Percentiles rank a stretch among this genome's conserved stretches.
phyloP scores from a whole-genome alignment of 2,329 filamentous ascomycete genomes.

The Cryphonectria naterciae region DNA sequence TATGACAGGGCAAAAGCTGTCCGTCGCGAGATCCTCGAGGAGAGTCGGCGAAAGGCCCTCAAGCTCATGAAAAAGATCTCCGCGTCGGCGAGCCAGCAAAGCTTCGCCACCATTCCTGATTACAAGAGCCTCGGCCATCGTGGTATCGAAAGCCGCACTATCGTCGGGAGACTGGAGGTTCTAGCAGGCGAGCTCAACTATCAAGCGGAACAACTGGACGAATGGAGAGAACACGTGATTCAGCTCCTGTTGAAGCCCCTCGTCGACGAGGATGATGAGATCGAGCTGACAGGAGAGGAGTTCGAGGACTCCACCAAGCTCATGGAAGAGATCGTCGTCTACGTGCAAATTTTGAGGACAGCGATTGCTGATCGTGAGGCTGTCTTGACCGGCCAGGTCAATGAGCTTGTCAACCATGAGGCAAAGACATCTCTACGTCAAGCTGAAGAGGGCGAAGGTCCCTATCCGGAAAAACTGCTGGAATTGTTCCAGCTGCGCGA shows the following conservation, averaged over 20 bases:
- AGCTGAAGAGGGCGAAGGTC: constrained; percentile 68
- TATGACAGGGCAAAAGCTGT: constrained; percentile 81
- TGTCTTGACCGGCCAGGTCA: constrained; percentile 76
- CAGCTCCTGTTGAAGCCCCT: constrained; percentile 74
- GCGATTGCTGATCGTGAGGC: constrained; percentile 79
- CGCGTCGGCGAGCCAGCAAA: constrained; percentile 54
- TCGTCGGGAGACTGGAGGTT: constrained; percentile 68
- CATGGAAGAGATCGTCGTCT: constrained; percentile 88
- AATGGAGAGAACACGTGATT: constrained; percentile 75
- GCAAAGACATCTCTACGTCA: constrained; percentile 62
- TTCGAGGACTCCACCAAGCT: constrained; percentile 84
- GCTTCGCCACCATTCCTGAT: constrained; percentile 67
- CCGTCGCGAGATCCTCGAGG: constrained; percentile 76
- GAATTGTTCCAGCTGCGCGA: constrained; percentile 54
- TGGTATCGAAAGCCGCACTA: constrained; percentile 73
- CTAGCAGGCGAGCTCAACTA: constrained; percentile 70
- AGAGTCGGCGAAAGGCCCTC: constrained; percentile 60
- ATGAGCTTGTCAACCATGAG: constrained; percentile 75
- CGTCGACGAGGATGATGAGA: constrained; percentile 73
- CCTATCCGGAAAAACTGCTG: constrained; percentile 67
- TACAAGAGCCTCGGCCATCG: constrained; percentile 55
- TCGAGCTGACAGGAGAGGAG: constrained; percentile 84
- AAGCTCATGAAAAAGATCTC: constrained; percentile 67
- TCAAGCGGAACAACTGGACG: constrained; percentile 71
- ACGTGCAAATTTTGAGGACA: constrained; percentile 77